Percentiles rank a stretch among this genome's conserved stretches.
Conservation (phyloP, 352 stramenopile species). For the Thraustotheca clavata region DNA sequence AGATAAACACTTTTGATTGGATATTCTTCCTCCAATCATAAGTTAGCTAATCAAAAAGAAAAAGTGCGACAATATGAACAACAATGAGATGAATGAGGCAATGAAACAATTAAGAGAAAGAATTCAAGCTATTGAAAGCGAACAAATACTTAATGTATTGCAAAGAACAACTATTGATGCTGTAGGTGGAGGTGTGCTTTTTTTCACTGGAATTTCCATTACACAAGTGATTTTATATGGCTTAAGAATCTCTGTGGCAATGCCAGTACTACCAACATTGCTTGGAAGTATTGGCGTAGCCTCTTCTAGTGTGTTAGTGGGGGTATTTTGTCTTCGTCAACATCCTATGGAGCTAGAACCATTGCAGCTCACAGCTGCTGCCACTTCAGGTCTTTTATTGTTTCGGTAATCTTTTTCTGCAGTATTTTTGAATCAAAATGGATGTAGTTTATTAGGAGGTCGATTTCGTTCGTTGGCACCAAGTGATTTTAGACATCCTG, state of each 20-base stretch:
- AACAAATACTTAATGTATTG: not conserved
- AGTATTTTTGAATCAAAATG: constrained; percentile 34
- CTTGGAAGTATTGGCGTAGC: constrained; percentile 38
- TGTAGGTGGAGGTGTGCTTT: constrained; percentile 38
- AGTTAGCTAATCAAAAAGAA: not conserved
- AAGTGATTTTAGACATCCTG: constrained; percentile 61
- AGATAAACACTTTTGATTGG: no score
- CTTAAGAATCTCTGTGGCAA: constrained; percentile 37
- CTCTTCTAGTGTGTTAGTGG: constrained; percentile 33
- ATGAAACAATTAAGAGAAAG: not conserved
- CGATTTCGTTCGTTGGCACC: constrained; percentile 60
- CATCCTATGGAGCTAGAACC: constrained; percentile 20
- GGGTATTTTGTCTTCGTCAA: constrained; percentile 40
- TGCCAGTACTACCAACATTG: constrained; percentile 32
- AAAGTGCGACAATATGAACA: not conserved
- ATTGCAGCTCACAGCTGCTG: constrained; percentile 25
- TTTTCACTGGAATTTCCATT: constrained; percentile 34
- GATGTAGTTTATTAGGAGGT: constrained; percentile 67
- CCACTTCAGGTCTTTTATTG: constrained; percentile 1
- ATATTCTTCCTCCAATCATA: no score
- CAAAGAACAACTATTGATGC: constrained; percentile 29
- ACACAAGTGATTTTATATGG: constrained; percentile 42
- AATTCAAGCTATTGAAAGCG: not conserved
- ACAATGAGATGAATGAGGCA: not conserved
- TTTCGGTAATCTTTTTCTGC: not conserved